Evolutionary conservation across 768 basidiomycete genomes (phyloP), one percentile per base, ranked within the genome.

Genomic region (Phanerodontia chrysosporium): DNA sequence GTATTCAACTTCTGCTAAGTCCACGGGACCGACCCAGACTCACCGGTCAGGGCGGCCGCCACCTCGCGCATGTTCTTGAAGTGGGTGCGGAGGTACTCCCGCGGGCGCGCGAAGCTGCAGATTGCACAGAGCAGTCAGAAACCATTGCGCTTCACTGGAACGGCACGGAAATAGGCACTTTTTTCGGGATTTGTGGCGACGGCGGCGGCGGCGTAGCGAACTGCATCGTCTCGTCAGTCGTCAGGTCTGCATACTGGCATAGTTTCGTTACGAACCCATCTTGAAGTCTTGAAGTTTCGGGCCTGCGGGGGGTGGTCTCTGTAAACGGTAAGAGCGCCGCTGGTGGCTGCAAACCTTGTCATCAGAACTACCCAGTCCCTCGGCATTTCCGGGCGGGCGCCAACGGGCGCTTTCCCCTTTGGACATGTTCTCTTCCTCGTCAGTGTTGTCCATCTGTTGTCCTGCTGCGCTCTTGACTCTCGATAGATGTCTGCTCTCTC

Each of bases 41-140:
- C 64, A 93, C 95, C 95, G 65, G 87, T 84, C 64, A 98, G 80
- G 65, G 91, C 94, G 64, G 96, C 96, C 53, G 92, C 95, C 58
- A 98, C 97, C 78, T 99, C 97, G 64, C 92, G 88, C 93, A 97
- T 98, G 85, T 98, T 99, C 89, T 99, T 99, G 87, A 97, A 99
- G 81, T 98, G 96, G 49, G 97, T 98, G 69, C 95, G 92, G 72
- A 97, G 86, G 83, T 98, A 95, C 80, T 96, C 94, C 95, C 95
- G 70, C 90, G 90, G 60, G 95, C 90, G 71, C 85, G 89, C 70
- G 95, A 87, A 74, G 91, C 93, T 96, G 73, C 39, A 73, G 51
- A 64, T 53, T 57, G n/a, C 24, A 51, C 61, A 58, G 32, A 36
- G 54, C 58, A 30, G 49, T 59, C 35, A 55, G 57, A 13, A 35